A percentile compares a stretch with the other conserved stretches of the same genome.
Evolutionary conservation across 78 protist species (phyloP).

Genomic region (Protostelium mycophagum): DNA sequence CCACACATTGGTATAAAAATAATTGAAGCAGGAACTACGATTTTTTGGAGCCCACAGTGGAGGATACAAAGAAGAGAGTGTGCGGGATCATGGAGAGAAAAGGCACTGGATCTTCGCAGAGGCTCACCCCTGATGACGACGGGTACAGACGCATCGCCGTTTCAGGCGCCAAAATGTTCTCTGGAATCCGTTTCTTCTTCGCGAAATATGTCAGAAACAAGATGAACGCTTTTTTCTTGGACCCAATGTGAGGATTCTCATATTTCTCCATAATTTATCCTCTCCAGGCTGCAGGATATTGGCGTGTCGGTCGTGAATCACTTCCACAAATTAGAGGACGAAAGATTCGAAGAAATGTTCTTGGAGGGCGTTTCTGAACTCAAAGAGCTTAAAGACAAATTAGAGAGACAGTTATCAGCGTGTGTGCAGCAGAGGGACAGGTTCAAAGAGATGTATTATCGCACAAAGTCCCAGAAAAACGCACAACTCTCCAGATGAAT

Average conservation of each 20-base stretch:
- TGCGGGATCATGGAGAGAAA: conserved; percentile 42
- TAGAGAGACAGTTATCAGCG: conserved; percentile 36
- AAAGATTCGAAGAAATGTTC: conserved; percentile 59
- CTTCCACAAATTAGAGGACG: conserved; percentile 40
- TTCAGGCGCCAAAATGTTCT: conserved; percentile 38
- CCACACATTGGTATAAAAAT: no score
- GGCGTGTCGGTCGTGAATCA: conserved; percentile 35
- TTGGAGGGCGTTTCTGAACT: conserved; percentile 47
- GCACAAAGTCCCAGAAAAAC: no score
- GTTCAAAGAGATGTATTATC: conserved; percentile 45
- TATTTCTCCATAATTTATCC: background rate
- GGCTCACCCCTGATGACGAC: conserved; percentile 9
- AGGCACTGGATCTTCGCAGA: background rate
- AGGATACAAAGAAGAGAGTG: conserved; percentile 66
- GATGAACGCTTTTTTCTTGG: conserved; percentile 75
- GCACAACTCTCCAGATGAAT: no score
- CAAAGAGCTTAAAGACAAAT: background rate
- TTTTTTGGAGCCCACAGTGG: conserved; percentile 42
- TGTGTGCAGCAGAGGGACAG: conserved; percentile 45
- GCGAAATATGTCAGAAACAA: conserved; percentile 57
- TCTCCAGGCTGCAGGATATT: conserved; percentile 20
- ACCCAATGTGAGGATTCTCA: conserved; percentile 30
- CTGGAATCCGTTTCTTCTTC: conserved; percentile 69
- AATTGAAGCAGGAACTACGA: conserved; percentile 25
- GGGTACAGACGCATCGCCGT: conserved; percentile 7